These are phyloP conservation scores for Pseudopyrenochaeta lycopersici DNA, from an alignment of 2,329 filamentous ascomycete genomes.

Conservation along the genomic window DNA sequence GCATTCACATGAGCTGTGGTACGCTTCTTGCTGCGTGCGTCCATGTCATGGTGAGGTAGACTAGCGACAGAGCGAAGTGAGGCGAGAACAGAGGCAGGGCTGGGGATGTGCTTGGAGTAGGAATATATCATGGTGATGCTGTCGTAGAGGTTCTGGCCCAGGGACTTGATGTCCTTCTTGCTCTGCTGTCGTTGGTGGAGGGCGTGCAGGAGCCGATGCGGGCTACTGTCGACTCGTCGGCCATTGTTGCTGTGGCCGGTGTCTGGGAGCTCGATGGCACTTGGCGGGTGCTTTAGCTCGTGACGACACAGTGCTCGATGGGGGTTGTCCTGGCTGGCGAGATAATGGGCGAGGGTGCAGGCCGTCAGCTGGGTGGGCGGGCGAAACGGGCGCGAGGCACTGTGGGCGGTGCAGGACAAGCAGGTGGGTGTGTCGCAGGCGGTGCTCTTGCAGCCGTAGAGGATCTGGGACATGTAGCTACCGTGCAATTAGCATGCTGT, in stretches of 20 bases:
- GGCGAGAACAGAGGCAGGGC: conserved; percentile 29
- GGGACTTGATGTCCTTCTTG: conserved; percentile 67
- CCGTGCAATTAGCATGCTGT: conserved; percentile 1
- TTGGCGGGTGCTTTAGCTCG: conserved; percentile 44
- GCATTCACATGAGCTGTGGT: conserved; percentile 14
- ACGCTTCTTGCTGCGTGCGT: conserved; percentile 15
- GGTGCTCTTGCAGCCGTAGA: conserved; percentile 76
- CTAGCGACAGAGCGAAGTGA: conserved; percentile 21
- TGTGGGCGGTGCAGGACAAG: conserved; percentile 77
- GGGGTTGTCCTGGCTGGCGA: conserved; percentile 82
- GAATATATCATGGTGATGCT: conserved; percentile 45
- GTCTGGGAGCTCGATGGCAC: conserved; percentile 34
- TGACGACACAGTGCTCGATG: conserved; percentile 73
- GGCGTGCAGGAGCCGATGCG: conserved; percentile 16
- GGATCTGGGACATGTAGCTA: conserved; percentile 83
- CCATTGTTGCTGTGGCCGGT: neutral
- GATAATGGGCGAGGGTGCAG: conserved; percentile 78
- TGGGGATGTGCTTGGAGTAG: conserved; percentile 44
- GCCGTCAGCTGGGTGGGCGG: conserved; percentile 84
- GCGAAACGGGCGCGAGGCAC: conserved; percentile 74
- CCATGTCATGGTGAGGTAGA: neutral
- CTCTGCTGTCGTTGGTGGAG: conserved; percentile 36
- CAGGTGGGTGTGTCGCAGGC: conserved; percentile 80
- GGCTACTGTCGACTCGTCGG: neutral
- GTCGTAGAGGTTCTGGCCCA: conserved; percentile 66